Base-by-base conservation (phyloP, 768 basidiomycete genomes). In the Agaricus blazei region DNA sequence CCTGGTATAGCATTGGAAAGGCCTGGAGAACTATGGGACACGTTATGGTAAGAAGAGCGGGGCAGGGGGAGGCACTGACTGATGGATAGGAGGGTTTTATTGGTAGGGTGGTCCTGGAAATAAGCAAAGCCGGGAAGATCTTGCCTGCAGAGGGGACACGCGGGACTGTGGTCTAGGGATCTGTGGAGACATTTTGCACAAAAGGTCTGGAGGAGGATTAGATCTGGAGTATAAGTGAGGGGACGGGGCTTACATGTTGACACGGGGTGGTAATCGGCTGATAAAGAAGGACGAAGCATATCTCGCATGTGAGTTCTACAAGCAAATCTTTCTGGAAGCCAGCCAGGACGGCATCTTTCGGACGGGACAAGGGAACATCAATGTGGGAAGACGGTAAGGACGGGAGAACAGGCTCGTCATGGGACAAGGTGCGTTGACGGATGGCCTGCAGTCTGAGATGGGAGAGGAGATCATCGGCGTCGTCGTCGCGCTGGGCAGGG, bases 221-320 rank as follows among this genome's bases (percentile, higher is more conserved):
- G 61, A 57, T 14, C 54, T 48, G 45, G 36, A 52, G 54, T 15
- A 37, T 36, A 54, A 61, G 40, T 46, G 47, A 51, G 52, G 34
- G 36, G 56, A 48, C 45, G 45, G 46, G 77, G 26, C 86, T 64
- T 65, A 90, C 92, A 72, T 98, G 96, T 68, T 98, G 95, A 69
- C 96, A 98, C 11, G 92, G 90, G 3, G 95, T 90, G 14, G 96
- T 98, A 49, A 94, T 77, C 4, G 96, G 94, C 59, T 91, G 84
- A 70, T 85, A 84, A 60, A 94, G 75, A 38, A 97, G 72, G 65
- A 79, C 79, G 65, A 89, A 89, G 71, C 96, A 98, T 34, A 98
- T 94, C 68, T 94, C 90, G 68, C 96, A 98, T 19, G 83, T 86
- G 52, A 96, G 77, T 61, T 94, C 88, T 9, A 78, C 63, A 24